Evolutionary conservation across 2,329 filamentous ascomycete genomes (phyloP).

Genomic region (Alternaria metachromatica): DNA sequence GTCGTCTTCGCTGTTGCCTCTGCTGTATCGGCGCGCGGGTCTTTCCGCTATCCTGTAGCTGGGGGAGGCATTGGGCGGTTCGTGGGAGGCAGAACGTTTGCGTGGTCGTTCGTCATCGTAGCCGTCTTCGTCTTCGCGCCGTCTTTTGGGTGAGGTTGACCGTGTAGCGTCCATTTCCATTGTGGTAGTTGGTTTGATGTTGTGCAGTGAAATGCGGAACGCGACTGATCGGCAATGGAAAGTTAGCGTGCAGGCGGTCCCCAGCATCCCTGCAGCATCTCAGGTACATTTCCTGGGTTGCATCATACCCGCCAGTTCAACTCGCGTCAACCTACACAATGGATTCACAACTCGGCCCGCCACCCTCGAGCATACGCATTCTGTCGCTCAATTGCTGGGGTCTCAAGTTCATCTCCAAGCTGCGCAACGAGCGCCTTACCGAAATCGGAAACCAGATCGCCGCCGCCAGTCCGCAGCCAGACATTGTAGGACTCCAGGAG

Average conservation of each 20-base stretch:
- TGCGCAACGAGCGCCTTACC: constrained; percentile 76
- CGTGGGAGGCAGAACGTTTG: constrained; percentile 43
- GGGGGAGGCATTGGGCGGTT: constrained; percentile 36
- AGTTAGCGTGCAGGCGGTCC: constrained; percentile 12
- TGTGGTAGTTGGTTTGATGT: not conserved
- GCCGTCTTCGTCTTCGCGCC: constrained; percentile 36
- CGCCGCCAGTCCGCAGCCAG: constrained; percentile 68
- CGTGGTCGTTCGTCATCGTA: constrained; percentile 37
- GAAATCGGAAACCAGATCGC: constrained; percentile 87
- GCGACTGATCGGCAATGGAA: constrained; percentile 16
- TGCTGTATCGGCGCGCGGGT: constrained; percentile 44
- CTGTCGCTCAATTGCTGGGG: constrained; percentile 98
- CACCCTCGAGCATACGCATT: constrained; percentile 69
- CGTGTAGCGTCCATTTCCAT: constrained; percentile 25
- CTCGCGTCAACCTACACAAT: constrained; percentile 19
- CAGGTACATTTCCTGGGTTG: constrained; percentile 19
- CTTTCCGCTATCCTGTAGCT: constrained; percentile 43
- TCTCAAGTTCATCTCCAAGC: constrained; percentile 81
- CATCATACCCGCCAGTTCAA: constrained; percentile 14
- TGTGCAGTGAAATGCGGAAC: constrained; percentile 11
- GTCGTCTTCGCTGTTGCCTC: constrained; percentile 42
- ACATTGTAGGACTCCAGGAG: constrained; percentile 94
- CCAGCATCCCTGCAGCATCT: constrained; percentile 18
- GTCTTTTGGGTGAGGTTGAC: constrained; percentile 38
- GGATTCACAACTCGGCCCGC: constrained; percentile 21